Base-by-base conservation (phyloP, 345 rosid species). In the Populus davidiana region DNA sequence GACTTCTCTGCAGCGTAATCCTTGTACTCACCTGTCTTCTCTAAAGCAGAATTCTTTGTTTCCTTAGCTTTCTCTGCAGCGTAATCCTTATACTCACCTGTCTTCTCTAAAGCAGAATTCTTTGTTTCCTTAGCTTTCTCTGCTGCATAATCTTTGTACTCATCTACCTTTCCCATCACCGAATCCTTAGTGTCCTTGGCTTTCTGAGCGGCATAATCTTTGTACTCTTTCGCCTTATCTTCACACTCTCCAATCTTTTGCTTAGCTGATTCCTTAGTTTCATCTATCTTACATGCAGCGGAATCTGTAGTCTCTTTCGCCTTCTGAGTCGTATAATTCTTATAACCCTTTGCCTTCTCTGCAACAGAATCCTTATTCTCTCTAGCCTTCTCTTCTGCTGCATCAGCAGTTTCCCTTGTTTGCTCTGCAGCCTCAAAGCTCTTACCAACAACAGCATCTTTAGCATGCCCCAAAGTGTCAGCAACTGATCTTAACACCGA, bases 401-500 rank as follows among this genome's bases (percentile, higher is more conserved):
- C 27, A 66, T 69, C 82, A 5, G 71, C 54, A 16, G 67, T 43
- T 0, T 83, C 81, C 2, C 8, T 54, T 8, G 78, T 73, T 16
- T 16, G 52, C 65, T 75, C 83, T 1, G 74, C 70, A 33, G 75
- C 44, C 0, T 86, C 86, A 2, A 78, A 72, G 79, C 80, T 79
- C 81, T 90, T 91, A 3, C 94, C 97, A 0, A 88, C 86, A 10
- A 87, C 89, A 0, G 86, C 93, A 2, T 87, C 94, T 71, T 85
- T 92, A 0, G 90, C 97, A 13, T 89, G 90, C 79, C 83, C 91
- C 56, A 79, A 81, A 0, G 92, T 91, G 44, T 82, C 91, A 6
- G 85, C 83, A 20, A 94, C 90, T 4, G 88, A 89, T 70, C 80
- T 83, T 29, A 92, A 64, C 71, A 94, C 85, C 0, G 90, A 88